Base-by-base conservation (phyloP, 805 yeast genomes). In the Ogataea corticis region DNA sequence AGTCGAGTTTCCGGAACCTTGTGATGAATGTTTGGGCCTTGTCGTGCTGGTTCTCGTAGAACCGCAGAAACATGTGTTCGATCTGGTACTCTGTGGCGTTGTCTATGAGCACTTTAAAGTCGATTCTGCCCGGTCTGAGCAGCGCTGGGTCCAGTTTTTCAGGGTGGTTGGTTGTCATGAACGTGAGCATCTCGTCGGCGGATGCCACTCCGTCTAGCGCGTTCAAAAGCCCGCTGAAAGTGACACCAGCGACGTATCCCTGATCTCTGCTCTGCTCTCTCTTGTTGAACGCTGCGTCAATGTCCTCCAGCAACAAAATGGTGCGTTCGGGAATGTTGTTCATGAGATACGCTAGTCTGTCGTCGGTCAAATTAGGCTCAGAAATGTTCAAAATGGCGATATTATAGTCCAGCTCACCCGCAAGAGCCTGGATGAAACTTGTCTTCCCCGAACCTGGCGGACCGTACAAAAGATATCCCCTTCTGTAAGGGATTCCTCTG, bases 381-480 rank as follows among this genome's bases (percentile, higher is more conserved):
- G 97, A 83, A 40, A 94, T 73, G 58, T 94, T 94, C 66, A 94
- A 71, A 31, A 94, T 86, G 65, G 98, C 95, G 56, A 94, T 94
- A 65, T 91, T 91, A 66, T 94, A 94, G 66, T 94, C 97, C 57
- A 94, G 72, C 52, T 90, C 96, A 31, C 98, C 99, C 0, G 99
- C 99, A 42, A 94, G 70, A 0, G 99, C 97, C 65, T 92, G 98
- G 44, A 94, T 92, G 54, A 89, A 89, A 59, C 96, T 86, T 2
- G 98, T 90, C 62, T 94, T 94, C 46, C 99, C 99, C 54, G 92
- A 82, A 1, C 99, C 99, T 2, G 99, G 99, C 0, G 99, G 99
- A 0, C 99, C 99, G 66, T 87, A 92, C 23, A 94, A 70, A 41
- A 94, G 71, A 59, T 94, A 94, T 0, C 99, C 99, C 57, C 99